These are phyloP conservation scores for Hondaea fermentalgiana DNA, from an alignment of 108 stramenopile genomes.

Conservation along the genomic window DNA sequence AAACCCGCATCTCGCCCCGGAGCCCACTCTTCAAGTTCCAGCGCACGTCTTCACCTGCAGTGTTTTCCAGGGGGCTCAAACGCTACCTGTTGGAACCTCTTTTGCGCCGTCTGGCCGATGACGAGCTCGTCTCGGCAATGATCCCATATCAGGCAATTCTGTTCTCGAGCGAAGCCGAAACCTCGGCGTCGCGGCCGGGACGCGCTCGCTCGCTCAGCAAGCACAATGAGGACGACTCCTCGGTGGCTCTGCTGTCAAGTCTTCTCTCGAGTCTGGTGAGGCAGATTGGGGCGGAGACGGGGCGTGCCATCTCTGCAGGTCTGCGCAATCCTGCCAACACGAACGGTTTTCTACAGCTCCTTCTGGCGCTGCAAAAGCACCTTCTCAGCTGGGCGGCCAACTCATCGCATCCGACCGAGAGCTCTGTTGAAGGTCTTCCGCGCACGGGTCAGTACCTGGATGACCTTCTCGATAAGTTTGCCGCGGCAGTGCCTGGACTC, in stretches of 20 bases:
- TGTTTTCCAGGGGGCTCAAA: neutral
- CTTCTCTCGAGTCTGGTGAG: neutral
- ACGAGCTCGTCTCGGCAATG: constrained; percentile 12
- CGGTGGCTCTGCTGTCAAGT: neutral
- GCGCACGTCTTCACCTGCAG: neutral
- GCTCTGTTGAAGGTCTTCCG: neutral
- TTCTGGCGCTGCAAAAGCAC: constrained; percentile 30
- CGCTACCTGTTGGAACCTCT: neutral
- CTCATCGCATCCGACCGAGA: neutral
- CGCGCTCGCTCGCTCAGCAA: neutral
- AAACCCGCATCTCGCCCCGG: neutral
- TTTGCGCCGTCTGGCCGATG: neutral
- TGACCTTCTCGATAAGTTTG: neutral
- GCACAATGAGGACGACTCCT: neutral
- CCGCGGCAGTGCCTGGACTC: no score
- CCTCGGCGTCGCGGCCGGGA: neutral
- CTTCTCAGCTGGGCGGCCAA: constrained; percentile 37
- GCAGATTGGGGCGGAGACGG: neutral
- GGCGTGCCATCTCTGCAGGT: neutral
- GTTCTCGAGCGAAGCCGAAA: neutral
- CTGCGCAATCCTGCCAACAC: neutral
- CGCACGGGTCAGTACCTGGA: neutral
- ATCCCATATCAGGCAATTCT: neutral
- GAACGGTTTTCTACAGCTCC: constrained; percentile 25
- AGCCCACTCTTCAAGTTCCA: constrained; percentile 2